A percentile compares a stretch with the other conserved stretches of the same genome.
Evolutionary conservation across 2,329 filamentous ascomycete genomes (phyloP).

Genomic region (Aspergillus sp.): DNA sequence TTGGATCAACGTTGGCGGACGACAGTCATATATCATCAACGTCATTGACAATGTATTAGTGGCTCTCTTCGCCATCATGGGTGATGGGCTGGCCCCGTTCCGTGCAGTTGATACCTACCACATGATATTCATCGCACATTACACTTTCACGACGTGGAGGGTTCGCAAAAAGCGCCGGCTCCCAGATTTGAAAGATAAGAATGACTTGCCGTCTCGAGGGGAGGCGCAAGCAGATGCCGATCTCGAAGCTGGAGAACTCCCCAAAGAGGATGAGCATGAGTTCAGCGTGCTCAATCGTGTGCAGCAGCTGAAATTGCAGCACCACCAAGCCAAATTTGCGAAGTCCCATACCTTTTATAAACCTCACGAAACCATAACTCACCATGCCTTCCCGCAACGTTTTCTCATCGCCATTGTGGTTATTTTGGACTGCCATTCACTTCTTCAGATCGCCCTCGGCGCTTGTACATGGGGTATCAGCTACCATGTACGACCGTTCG

Average conservation of each 20-base stretch:
- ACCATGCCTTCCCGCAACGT: constrained; percentile 73
- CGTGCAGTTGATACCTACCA: constrained; percentile 81
- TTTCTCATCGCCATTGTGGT: constrained; percentile 76
- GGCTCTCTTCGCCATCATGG: constrained; percentile 69
- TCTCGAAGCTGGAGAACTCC: constrained; percentile 44
- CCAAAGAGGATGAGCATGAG: constrained; percentile 52
- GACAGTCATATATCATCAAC: constrained; percentile 68
- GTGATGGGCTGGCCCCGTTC: constrained; percentile 72
- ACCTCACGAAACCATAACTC: constrained; percentile 79
- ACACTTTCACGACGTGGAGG: constrained; percentile 66
- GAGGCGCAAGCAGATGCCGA: constrained; percentile 48
- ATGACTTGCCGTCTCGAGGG: constrained; percentile 60
- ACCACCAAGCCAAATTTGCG: constrained; percentile 77
- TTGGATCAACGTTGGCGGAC: constrained; percentile 79
- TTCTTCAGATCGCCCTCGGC: constrained; percentile 77
- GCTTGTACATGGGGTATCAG: constrained; percentile 76
- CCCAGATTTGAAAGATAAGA: constrained; percentile 65
- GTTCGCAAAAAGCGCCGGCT: constrained; percentile 62
- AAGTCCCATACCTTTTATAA: constrained; percentile 89
- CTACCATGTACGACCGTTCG: constrained; percentile 67
- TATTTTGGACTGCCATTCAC: constrained; percentile 74
- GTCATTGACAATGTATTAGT: constrained; percentile 71
- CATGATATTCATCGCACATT: constrained; percentile 78
- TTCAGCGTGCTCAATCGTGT: constrained; percentile 63
- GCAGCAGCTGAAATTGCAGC: constrained; percentile 69